phyloP scores from a whole-genome alignment of 441 rosid species.

The Omphalea diandra region DNA sequence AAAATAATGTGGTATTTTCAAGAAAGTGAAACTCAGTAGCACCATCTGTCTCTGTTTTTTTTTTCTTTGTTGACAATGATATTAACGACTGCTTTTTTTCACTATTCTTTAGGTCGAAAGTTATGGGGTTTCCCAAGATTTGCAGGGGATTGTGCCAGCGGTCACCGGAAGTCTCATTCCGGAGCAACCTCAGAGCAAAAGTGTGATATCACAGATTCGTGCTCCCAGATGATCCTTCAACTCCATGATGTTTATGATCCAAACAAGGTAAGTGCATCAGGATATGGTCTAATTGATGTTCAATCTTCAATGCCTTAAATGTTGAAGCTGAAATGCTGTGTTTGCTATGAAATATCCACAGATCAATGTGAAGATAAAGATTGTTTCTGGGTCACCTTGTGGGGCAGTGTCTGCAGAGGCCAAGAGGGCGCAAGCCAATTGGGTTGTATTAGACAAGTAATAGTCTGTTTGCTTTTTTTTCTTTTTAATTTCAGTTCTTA shows the following conservation, averaged over 20 bases:
- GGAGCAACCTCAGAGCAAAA: constrained; percentile 69
- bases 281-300: not conserved
- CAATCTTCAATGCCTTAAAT: not conserved
- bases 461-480: not conserved
- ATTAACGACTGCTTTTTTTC: constrained; percentile 14
- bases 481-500: not conserved
- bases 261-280: constrained; percentile 52
- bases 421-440: constrained; percentile 71
- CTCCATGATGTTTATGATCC: constrained; percentile 97
- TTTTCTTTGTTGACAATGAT: constrained; percentile 3
- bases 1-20: not conserved
- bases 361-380: constrained; percentile 92
- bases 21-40: not conserved
- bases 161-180: constrained; percentile 53
- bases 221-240: constrained; percentile 96
- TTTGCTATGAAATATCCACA: constrained; percentile 29
- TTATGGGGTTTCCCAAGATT: constrained; percentile 89
- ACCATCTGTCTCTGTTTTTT: not conserved
- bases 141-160: constrained; percentile 83
- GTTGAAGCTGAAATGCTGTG: constrained; percentile 28
- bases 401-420: constrained; percentile 96
- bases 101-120: constrained; percentile 56
- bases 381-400: constrained; percentile 79
- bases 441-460: constrained; percentile 99
- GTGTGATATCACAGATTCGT: constrained; percentile 71